Evolutionary conservation across 257 asterid species (phyloP).

Genomic region (Solanum sitiens): DNA sequence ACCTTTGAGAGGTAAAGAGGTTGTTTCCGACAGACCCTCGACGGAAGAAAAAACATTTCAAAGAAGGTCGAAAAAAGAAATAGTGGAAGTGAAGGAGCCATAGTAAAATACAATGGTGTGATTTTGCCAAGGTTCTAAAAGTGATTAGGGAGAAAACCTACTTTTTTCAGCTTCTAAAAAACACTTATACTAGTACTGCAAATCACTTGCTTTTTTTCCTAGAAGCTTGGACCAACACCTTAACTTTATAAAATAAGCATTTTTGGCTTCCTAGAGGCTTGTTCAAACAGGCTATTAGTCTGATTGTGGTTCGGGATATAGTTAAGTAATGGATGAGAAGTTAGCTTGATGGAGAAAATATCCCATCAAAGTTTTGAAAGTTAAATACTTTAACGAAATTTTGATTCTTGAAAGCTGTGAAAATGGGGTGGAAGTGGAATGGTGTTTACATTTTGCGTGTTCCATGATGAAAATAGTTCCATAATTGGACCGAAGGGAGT

Average conservation of each 20-base stretch:
- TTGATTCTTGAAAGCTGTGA: not conserved
- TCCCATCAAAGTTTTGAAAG: not conserved
- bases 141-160: not conserved
- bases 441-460: not conserved
- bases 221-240: not conserved
- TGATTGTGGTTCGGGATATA: not conserved
- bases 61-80: not conserved
- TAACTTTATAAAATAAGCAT: not conserved
- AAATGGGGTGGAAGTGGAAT: not conserved
- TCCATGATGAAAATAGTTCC: not conserved
- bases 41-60: not conserved
- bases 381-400: not conserved
- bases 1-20: not conserved
- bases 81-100: not conserved
- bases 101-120: too few relatives aligned
- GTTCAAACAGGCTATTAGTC: not conserved
- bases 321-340: not conserved
- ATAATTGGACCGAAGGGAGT: not conserved
- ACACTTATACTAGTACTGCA: not conserved
- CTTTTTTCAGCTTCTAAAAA: not conserved
- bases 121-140: not conserved
- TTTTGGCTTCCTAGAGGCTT: not conserved
- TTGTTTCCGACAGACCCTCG: not conserved
- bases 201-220: not conserved
- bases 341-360: not conserved